Conservation (phyloP, 108 stramenopile species). For the Nannochloropsis salina region DNA sequence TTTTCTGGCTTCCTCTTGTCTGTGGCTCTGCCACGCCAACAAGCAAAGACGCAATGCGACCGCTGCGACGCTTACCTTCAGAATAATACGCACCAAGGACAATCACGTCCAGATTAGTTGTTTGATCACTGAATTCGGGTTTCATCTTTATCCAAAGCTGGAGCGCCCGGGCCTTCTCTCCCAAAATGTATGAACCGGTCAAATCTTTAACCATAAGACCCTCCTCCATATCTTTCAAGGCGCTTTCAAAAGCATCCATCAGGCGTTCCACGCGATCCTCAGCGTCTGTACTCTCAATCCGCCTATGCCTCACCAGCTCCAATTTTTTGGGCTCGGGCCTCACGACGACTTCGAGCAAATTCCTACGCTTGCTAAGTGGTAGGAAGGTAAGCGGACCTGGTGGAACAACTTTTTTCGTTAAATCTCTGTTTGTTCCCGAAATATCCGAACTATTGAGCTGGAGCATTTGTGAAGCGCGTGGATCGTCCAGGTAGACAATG, state of each 20-base stretch:
- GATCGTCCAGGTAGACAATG: slow-evolving; percentile 29
- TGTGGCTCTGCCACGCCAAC: neutral
- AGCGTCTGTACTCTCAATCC: slow-evolving; percentile 22
- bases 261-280: slow-evolving; percentile 28
- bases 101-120: slow-evolving; percentile 27
- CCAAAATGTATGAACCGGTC: slow-evolving; percentile 35
- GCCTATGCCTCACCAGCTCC: neutral
- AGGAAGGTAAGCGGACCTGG: too few species aligned
- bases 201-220: slow-evolving; percentile 52
- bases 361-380: too few species aligned
- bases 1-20: too few species aligned
- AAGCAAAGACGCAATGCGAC: neutral
- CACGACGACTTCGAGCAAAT: too few species aligned
- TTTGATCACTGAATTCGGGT: slow-evolving; percentile 26
- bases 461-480: too few species aligned
- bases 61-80: slow-evolving; percentile 6
- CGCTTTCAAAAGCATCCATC: slow-evolving; percentile 33
- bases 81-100: slow-evolving; percentile 32
- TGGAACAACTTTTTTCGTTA: too few species aligned
- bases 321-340: slow-evolving; percentile 22
- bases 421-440: too few species aligned
- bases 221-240: slow-evolving; percentile 33
- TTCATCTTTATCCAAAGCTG: too few species aligned
- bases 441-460: too few species aligned
- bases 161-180: neutral